Evolutionary conservation across 768 basidiomycete species (phyloP).

Genomic region (Kwoniella shandongensis): DNA sequence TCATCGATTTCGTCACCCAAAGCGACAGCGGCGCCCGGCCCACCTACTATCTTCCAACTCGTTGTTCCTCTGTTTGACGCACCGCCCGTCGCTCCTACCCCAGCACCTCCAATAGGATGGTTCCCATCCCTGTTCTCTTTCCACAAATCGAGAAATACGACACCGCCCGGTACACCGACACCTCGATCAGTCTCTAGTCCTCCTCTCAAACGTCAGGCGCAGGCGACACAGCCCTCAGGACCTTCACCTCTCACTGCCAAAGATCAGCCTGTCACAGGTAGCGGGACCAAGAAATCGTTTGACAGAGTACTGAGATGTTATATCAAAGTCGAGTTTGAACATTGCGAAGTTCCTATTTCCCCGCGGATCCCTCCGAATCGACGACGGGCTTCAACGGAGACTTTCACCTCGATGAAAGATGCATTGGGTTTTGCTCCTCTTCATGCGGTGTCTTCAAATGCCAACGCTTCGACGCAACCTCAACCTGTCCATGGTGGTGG

Average conservation of each 20-base stretch:
- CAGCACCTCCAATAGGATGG: conserved; percentile 12
- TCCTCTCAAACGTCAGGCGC: conserved; percentile 6
- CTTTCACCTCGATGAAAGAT: conserved; percentile 9
- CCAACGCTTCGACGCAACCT: too few relatives aligned
- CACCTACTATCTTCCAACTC: conserved; percentile 14
- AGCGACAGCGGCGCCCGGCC: not conserved
- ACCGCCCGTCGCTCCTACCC: not conserved
- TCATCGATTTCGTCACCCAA: not conserved
- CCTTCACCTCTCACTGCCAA: not conserved
- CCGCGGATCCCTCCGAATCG: conserved; percentile 4
- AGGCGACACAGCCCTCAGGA: not conserved
- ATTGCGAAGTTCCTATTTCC: not conserved
- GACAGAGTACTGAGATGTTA: conserved; percentile 23
- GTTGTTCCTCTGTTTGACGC: conserved; percentile 12
- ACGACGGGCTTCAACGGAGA: conserved; percentile 10
- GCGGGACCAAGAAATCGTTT: conserved; percentile 10
- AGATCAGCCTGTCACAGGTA: not conserved
- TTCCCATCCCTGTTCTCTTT: conserved; percentile 22
- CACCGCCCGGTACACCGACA: conserved; percentile 4
- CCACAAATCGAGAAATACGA: not conserved
- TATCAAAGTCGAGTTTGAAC: conserved; percentile 30
- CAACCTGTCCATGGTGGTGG: not conserved
- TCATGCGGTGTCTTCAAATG: not conserved
- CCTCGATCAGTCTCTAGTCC: conserved; percentile 12
- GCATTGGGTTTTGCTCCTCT: conserved; percentile 7